Conservation (phyloP, 371 early-diverging fungal species). For the Mortierella sp. region DNA sequence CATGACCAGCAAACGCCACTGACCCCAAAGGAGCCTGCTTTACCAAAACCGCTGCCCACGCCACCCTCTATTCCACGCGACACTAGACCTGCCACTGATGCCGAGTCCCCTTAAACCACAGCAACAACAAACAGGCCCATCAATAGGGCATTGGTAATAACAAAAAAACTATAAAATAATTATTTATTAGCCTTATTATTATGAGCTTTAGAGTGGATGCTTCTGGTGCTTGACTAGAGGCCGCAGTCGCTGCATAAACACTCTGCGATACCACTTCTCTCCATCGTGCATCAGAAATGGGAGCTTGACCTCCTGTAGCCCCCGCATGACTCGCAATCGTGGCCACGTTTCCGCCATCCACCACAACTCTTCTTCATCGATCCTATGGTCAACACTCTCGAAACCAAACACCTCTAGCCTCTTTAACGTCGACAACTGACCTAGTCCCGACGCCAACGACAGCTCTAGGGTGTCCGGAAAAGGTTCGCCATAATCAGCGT, state of each 20-base stretch:
- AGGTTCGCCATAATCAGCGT: neutral
- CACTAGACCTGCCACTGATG: no score
- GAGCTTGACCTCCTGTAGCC: neutral
- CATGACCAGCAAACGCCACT: no score
- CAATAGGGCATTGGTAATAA: no score
- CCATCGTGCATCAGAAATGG: neutral
- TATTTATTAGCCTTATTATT: no score
- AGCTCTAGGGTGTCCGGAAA: neutral
- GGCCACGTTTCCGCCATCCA: neutral
- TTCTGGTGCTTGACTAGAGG: neutral
- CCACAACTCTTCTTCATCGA: neutral
- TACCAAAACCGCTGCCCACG: no score
- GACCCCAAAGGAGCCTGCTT: no score
- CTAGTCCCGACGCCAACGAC: neutral
- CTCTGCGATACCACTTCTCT: neutral
- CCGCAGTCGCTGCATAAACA: neutral
- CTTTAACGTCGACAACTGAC: neutral
- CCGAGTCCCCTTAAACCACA: no score
- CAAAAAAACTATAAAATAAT: no score
- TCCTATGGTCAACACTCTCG: neutral
- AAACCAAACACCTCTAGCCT: neutral
- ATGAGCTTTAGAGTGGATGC: neutral
- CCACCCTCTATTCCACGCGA: no score
- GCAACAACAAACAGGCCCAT: no score
- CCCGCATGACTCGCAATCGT: neutral